These are phyloP conservation scores for Graphiopsis chlorocephala DNA, from an alignment of 2,329 filamentous ascomycete species.

Conservation along the genomic window DNA sequence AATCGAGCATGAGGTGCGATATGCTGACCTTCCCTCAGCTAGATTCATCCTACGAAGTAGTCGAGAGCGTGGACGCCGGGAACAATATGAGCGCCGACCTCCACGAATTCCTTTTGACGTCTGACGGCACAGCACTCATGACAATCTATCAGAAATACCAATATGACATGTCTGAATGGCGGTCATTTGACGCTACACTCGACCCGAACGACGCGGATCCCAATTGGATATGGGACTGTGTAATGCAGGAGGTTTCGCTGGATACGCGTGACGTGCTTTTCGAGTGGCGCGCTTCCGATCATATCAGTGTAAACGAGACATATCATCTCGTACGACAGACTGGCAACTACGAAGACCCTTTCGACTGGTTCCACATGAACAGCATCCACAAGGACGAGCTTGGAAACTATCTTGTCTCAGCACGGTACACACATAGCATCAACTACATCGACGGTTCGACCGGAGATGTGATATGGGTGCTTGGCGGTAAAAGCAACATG, in stretches of 20 bases:
- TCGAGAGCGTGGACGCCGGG: constrained; percentile 37
- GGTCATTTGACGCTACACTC: constrained; percentile 29
- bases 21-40: constrained; percentile 18
- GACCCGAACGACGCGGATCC: constrained; percentile 27
- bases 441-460: constrained; percentile 46
- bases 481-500: constrained; percentile 32
- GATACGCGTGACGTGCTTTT: constrained; percentile 15
- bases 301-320: constrained; percentile 46
- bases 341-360: constrained; percentile 40
- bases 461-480: constrained; percentile 50
- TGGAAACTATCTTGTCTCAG: constrained; percentile 54
- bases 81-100: constrained; percentile 37
- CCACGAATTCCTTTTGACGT: constrained; percentile 45
- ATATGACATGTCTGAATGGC: constrained; percentile 22
- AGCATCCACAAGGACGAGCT: constrained; percentile 49
- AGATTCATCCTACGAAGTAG: constrained; percentile 31
- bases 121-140: constrained; percentile 41
- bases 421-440: constrained; percentile 48
- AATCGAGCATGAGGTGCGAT: not conserved
- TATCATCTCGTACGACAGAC: constrained; percentile 31
- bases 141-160: constrained; percentile 34
- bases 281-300: constrained; percentile 40
- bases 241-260: constrained; percentile 29
- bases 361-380: constrained; percentile 55
- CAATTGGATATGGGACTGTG: constrained; percentile 28